Base-by-base conservation (phyloP, 2,329 filamentous ascomycete species). In the Cercospora sesami region DNA sequence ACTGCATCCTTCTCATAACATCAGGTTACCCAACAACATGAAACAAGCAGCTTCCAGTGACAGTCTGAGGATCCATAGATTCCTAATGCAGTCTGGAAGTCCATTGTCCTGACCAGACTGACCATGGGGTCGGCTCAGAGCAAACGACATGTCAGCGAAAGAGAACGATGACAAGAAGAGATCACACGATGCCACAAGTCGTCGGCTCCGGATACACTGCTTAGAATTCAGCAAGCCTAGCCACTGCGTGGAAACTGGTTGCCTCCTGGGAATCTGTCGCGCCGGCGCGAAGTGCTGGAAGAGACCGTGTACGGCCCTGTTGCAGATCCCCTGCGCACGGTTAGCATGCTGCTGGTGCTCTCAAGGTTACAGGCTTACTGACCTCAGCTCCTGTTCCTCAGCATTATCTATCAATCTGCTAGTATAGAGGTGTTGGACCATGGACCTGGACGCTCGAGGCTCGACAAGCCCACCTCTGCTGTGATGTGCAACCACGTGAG, bases 331-430 rank as follows among this genome's bases (percentile, higher is more conserved):
- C 23, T 48, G 2, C 16, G 16, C 23, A 28, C 4, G 18, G 5
- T 62, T 23, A 45, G 10, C 2, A 45, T 18, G 10, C 4, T 26
- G 18, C 18, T n/a, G 28, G 5, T 45, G 4, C 26, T 14, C 12
- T 14, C 31, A 21, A 28, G 10, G 14, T 6, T 7, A 6, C n/a
- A 23, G 42, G 10, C n/a, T 12, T 42, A 33, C 68, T 64, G 1
- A 75, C 60, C 68, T 64, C 12, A 74, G 59, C 65, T 72, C 69
- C 33, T 73, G 68, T 26, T 69, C 65, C 48, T 72, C 31, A 6
- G 68, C 68, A 21, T 57, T 39, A 21, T 21, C 58, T 39, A 74
- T 70, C 21, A 73, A 8, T 2, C 60, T 62, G 9, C n/a, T 60
- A 12, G 67, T 51, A 69, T 69, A 72, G 1, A 73, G 68, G 55